Evolutionary conservation across 192 early-diverging fungal species (phyloP), one percentile per base, ranked within the genome.

Genomic region (Coemansia guatemalensis): DNA sequence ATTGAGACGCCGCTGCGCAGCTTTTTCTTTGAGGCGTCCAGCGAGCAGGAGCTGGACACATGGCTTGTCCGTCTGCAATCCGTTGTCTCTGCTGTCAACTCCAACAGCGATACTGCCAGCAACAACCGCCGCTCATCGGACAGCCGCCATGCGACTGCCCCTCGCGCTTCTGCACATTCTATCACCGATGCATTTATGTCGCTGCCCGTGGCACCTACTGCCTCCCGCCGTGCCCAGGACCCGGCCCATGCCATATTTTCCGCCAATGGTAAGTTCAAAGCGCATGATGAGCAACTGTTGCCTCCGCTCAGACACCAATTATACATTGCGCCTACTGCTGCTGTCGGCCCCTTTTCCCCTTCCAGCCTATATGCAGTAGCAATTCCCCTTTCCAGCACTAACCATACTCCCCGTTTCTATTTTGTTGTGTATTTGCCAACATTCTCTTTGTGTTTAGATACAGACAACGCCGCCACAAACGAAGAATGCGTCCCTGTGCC

Each of bases 11-110:
- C 66, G n/a, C 48, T 47, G 27, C 67, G 73, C 58, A 65, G 61
- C 47, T 80, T 80, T 39, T 71, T 64, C 30, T 80, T 80, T 64
- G 78, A 80, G 23, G 78, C 78, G 18, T 74, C 71, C n/a, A 74
- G 69, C 53, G 69, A 74, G 26, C 72, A 80, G 68, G 73, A 74
- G 65, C 64, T 80, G 49, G 61, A 63, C 2, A 49, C 65, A 8
- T 80, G 78, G 78, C 22, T 74, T n/a, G 22, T 32, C 0, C 63
- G 71, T 11, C 39, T 78, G 48, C 67, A 64, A 17, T 53, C 58
- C 2, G 76, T 69, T 3, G 68, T 69, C 23, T 56, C 67, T 8
- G 54, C 63, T 0, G 53, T 59, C 50, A 56, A 65, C 22, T 27
- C 17, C 60, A 62, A 56, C 32, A 60, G 60, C 56, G 62, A 63